A percentile compares a stretch with the other conserved stretches of the same genome.
phyloP scores from a whole-genome alignment of 371 early-diverging fungal genomes.

The Lichtheimia ornata region DNA sequence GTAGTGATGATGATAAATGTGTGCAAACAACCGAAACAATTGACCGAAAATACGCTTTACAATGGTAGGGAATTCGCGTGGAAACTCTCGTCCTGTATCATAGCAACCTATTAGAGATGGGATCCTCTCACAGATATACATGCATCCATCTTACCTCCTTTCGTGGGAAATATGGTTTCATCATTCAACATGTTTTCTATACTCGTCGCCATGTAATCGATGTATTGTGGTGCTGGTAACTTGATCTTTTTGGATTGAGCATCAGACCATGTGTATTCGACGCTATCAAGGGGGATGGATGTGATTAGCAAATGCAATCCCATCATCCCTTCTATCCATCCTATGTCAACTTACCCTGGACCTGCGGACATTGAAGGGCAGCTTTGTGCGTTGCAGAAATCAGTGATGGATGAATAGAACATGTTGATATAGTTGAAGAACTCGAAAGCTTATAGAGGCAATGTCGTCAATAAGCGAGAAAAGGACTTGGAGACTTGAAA shows the following conservation, averaged over 20 bases:
- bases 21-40: constrained; percentile 88
- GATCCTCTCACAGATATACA: neutral
- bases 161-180: constrained; percentile 86
- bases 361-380: constrained; percentile 93
- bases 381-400: constrained; percentile 81
- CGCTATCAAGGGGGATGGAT: constrained; percentile 29
- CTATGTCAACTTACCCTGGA: constrained; percentile 54
- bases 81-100: constrained; percentile 70
- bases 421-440: constrained; percentile 93
- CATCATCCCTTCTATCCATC: neutral
- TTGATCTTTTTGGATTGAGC: constrained; percentile 80
- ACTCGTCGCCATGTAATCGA: constrained; percentile 91
- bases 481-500: too few relatives aligned
- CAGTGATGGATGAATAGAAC: constrained; percentile 89
- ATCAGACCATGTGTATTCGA: constrained; percentile 93
- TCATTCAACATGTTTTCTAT: constrained; percentile 87
- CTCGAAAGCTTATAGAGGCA: constrained; percentile 68
- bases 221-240: constrained; percentile 91
- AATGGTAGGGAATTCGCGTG: constrained; percentile 71
- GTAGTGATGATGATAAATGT: constrained; percentile 93
- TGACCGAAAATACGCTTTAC: constrained; percentile 79
- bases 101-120: neutral
- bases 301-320: neutral
- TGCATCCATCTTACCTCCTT: constrained; percentile 35
- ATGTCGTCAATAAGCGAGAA: neutral